Percentiles rank a stretch among this genome's conserved stretches.
phyloP scores from a whole-genome alignment of 192 early-diverging fungal species.

The Spinellus fusiger region DNA sequence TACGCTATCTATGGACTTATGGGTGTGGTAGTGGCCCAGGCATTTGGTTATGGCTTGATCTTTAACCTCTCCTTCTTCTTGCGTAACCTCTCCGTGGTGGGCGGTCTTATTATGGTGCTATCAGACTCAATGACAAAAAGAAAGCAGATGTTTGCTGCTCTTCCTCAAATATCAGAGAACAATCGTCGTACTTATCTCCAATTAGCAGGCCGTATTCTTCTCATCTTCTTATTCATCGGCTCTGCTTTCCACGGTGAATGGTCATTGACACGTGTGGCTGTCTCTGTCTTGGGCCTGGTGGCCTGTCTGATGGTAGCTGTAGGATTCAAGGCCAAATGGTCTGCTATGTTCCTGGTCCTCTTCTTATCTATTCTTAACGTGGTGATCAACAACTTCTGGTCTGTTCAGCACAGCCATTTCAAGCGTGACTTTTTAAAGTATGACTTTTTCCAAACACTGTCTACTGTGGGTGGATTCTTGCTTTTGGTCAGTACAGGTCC shows the following conservation, averaged over 20 bases:
- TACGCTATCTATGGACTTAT: slow-evolving; percentile 79
- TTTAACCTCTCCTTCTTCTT: slow-evolving; percentile 88
- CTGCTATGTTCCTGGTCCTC: slow-evolving; percentile 87
- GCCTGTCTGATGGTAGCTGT: slow-evolving; percentile 94
- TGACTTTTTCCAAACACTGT: slow-evolving; percentile 98
- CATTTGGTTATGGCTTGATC: slow-evolving; percentile 90
- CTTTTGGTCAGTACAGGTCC: slow-evolving; percentile 88
- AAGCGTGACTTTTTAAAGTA: slow-evolving; percentile 95
- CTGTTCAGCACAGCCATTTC: slow-evolving; percentile 77
- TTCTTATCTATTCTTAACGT: slow-evolving; percentile 89
- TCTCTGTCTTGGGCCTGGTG: slow-evolving; percentile 68
- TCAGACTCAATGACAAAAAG: slow-evolving; percentile 68
- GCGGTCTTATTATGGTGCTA: slow-evolving; percentile 92
- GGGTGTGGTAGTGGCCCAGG: slow-evolving; percentile 78
- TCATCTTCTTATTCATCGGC: slow-evolving; percentile 89
- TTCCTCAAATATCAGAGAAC: slow-evolving; percentile 80
- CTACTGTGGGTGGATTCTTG: slow-evolving; percentile 95
- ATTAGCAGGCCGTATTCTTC: slow-evolving; percentile 84
- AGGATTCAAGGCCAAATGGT: slow-evolving; percentile 97
- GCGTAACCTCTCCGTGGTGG: slow-evolving; percentile 88
- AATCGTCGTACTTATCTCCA: slow-evolving; percentile 88
- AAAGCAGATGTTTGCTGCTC: slow-evolving; percentile 79
- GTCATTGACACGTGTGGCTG: slow-evolving; percentile 59
- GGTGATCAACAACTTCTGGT: slow-evolving; percentile 96
- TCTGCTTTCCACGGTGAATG: slow-evolving; percentile 86